Percentiles rank a stretch among this genome's conserved stretches.
phyloP scores from a whole-genome alignment of 495 filamentous ascomycete genomes.

The Talaromyces wortmannii region DNA sequence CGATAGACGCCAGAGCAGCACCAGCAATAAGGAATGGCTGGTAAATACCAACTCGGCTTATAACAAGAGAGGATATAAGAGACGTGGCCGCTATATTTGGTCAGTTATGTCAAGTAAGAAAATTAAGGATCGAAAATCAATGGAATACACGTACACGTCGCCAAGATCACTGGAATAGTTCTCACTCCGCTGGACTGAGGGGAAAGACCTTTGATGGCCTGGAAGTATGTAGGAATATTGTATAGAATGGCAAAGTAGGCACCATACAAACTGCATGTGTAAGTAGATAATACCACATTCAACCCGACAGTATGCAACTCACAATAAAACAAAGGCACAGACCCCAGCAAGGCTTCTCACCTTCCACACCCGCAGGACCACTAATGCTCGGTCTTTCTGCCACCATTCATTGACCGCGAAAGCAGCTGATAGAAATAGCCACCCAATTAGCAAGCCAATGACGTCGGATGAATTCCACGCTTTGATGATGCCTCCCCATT shows the following conservation, averaged over 20 bases:
- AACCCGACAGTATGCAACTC: background rate
- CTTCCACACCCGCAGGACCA: background rate
- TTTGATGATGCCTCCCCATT: conserved; percentile 14
- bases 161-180: background rate
- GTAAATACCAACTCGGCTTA: too few relatives aligned
- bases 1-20: too few relatives aligned
- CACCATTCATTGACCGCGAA: background rate
- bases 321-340: background rate
- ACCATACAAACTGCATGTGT: background rate
- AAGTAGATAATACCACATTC: background rate
- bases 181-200: background rate
- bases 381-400: background rate
- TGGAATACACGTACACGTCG: background rate
- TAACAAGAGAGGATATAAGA: background rate
- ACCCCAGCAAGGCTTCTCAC: background rate
- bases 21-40: too few relatives aligned
- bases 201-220: conserved; percentile 43
- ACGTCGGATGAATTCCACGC: conserved; percentile 13
- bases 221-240: conserved; percentile 37
- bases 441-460: conserved; percentile 17
- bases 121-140: background rate
- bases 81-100: background rate
- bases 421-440: background rate
- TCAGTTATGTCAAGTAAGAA: background rate
- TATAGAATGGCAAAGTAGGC: conserved; percentile 42